Conservation (phyloP, 345 rosid species). For the Cardamine resedifolia region DNA sequence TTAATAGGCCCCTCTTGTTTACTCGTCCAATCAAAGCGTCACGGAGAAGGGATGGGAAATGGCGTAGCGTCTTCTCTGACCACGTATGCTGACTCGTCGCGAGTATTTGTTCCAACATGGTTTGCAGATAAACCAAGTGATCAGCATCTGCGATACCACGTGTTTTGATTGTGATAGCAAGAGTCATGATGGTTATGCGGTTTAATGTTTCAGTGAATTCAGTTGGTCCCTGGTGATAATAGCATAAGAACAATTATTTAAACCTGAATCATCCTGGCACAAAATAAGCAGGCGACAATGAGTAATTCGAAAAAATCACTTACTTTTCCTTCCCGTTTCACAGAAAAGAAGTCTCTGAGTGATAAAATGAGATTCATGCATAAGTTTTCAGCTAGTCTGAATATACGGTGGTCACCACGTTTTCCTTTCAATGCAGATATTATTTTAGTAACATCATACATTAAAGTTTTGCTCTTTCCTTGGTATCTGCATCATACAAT, state of each 20-base stretch:
- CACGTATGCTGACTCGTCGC: slow-evolving; percentile 92
- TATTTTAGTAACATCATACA: slow-evolving; percentile 96
- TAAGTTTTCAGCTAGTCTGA: slow-evolving; percentile 90
- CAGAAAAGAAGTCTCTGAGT: slow-evolving; percentile 79
- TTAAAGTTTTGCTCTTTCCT: slow-evolving; percentile 87
- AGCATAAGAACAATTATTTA: slow-evolving; percentile 12
- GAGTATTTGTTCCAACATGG: slow-evolving; percentile 86
- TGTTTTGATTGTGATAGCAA: slow-evolving; percentile 90
- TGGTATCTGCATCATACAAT: slow-evolving; percentile 60
- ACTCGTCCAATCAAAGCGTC: slow-evolving; percentile 62
- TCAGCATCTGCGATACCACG: slow-evolving; percentile 99
- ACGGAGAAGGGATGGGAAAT: slow-evolving; percentile 84
- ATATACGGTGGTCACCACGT: slow-evolving; percentile 96
- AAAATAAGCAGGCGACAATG: slow-evolving; percentile 16
- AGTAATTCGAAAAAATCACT: slow-evolving; percentile 11
- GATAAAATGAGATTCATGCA: slow-evolving; percentile 94
- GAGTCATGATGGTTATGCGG: slow-evolving; percentile 80
- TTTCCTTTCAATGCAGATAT: slow-evolving; percentile 86
- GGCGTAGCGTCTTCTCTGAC: slow-evolving; percentile 85
- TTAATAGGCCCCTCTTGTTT: slow-evolving; percentile 66
- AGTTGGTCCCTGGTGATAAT: slow-evolving; percentile 78
- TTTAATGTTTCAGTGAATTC: slow-evolving; percentile 98
- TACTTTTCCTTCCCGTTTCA: slow-evolving; percentile 97
- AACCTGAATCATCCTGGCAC: slow-evolving; percentile 21
- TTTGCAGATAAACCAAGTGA: slow-evolving; percentile 81